These are phyloP conservation scores for Plasmodium adleri DNA, from an alignment of 169 alveolate species.

Conservation along the genomic window DNA sequence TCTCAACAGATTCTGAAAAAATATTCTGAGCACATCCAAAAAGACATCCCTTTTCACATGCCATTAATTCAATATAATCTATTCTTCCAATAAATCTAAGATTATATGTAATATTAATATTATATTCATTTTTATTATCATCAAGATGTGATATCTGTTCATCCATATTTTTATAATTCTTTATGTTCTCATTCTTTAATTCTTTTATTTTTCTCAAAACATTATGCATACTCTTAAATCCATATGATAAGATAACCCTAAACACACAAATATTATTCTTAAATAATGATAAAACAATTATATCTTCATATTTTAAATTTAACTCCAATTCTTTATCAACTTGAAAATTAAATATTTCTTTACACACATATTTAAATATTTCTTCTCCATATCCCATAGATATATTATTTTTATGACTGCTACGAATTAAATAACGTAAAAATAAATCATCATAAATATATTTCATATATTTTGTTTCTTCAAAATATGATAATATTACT, in stretches of 20 bases:
- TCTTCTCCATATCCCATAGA: conserved; percentile 74
- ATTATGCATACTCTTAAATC: conserved; percentile 65
- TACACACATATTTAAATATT: conserved; percentile 59
- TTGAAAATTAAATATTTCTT: conserved; percentile 11
- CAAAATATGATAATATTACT: background rate
- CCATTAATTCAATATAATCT: conserved; percentile 68
- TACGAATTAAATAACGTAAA: conserved; percentile 12
- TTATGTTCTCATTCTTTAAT: background rate
- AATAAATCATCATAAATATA: conserved; percentile 9
- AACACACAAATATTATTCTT: conserved; percentile 22
- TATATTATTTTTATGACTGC: conserved; percentile 41
- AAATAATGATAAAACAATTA: conserved; percentile 36
- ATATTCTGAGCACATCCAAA: conserved; percentile 74
- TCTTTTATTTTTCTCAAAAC: conserved; percentile 43
- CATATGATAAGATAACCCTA: conserved; percentile 59
- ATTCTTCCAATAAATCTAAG: conserved; percentile 39
- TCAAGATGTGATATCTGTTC: background rate
- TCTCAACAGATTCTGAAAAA: conserved; percentile 25
- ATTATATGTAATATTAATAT: conserved; percentile 33
- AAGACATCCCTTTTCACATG: conserved; percentile 70
- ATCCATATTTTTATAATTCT: background rate
- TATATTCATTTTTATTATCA: background rate
- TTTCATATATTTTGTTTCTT: background rate
- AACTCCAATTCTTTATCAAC: conserved; percentile 25
- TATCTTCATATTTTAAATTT: conserved; percentile 38